These are phyloP conservation scores for Aspergillus neoniger DNA, from an alignment of 2,329 filamentous ascomycete genomes.

Conservation along the genomic window DNA sequence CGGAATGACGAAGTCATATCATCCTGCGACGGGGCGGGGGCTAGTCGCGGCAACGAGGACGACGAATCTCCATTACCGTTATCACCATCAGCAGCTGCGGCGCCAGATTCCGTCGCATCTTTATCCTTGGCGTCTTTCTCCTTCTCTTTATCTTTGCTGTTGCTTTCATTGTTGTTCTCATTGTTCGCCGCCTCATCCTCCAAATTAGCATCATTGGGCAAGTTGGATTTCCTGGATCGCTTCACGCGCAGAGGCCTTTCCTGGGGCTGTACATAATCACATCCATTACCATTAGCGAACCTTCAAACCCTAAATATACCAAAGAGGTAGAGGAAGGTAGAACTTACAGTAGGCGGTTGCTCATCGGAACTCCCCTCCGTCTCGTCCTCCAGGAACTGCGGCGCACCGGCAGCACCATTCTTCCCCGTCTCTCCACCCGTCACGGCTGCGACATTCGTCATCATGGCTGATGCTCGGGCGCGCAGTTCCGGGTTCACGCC, in stretches of 20 bases:
- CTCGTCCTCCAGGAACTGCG: conserved; percentile 41
- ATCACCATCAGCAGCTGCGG: not conserved
- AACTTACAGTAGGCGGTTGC: conserved; percentile 45
- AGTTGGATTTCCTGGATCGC: conserved; percentile 43
- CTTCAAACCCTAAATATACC: not conserved
- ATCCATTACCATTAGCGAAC: not conserved
- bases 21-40: conserved; percentile 39
- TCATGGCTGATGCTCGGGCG: conserved; percentile 37
- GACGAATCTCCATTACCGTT: conserved; percentile 9
- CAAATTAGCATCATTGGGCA: conserved; percentile 26
- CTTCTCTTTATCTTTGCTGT: not conserved
- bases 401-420: conserved; percentile 22
- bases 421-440: conserved; percentile 26
- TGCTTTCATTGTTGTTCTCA: not conserved
- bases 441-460: conserved; percentile 29
- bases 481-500: conserved; percentile 39
- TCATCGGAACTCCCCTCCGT: conserved; percentile 49
- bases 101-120: not conserved
- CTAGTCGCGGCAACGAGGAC: conserved; percentile 36
- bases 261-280: conserved; percentile 39
- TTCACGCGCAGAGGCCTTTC: conserved; percentile 50
- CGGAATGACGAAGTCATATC: conserved; percentile 43
- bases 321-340: not conserved
- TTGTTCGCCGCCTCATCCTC: conserved; percentile 23
- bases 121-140: not conserved